phyloP scores from a whole-genome alignment of 345 rosid genomes.

The Aquilaria yunnanensis region DNA sequence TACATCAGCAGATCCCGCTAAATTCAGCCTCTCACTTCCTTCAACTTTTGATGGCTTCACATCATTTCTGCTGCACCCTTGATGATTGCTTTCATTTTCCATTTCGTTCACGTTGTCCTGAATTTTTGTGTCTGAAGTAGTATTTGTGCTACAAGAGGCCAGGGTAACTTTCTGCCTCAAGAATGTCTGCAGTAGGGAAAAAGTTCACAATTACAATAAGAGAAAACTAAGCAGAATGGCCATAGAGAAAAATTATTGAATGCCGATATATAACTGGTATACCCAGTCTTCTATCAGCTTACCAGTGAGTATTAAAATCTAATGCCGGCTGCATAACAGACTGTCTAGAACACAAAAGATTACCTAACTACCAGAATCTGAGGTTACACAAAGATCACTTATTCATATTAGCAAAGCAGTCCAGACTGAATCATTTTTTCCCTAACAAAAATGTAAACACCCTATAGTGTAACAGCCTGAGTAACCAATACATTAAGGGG shows the following conservation, averaged over 20 bases:
- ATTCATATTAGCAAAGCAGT: too few relatives aligned
- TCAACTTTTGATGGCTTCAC: conserved; percentile 12
- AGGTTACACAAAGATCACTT: too few relatives aligned
- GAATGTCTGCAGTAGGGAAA: conserved; percentile 55
- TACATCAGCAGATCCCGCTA: conserved; percentile 21
- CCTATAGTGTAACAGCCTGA: too few relatives aligned
- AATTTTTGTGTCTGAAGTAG: conserved; percentile 22
- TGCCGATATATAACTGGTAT: not conserved
- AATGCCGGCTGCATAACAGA: too few relatives aligned
- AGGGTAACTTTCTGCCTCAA: conserved; percentile 81
- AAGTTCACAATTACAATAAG: conserved; percentile 8
- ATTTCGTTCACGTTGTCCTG: conserved; percentile 16
- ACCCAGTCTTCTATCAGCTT: too few relatives aligned
- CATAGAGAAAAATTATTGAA: conserved; percentile 6
- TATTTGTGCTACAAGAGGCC: conserved; percentile 47
- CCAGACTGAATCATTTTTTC: too few relatives aligned
- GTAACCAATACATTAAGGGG: too few relatives aligned
- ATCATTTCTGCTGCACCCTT: not conserved
- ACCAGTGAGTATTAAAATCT: too few relatives aligned
- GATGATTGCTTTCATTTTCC: conserved; percentile 10
- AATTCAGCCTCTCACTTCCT: conserved; percentile 26
- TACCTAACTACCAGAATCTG: too few relatives aligned
- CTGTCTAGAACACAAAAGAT: too few relatives aligned
- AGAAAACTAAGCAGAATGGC: not conserved
- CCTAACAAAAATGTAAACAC: too few relatives aligned